Evolutionary conservation across 1,284 basidiomycete species (phyloP).

Genomic region (Termitomyces sp.): DNA sequence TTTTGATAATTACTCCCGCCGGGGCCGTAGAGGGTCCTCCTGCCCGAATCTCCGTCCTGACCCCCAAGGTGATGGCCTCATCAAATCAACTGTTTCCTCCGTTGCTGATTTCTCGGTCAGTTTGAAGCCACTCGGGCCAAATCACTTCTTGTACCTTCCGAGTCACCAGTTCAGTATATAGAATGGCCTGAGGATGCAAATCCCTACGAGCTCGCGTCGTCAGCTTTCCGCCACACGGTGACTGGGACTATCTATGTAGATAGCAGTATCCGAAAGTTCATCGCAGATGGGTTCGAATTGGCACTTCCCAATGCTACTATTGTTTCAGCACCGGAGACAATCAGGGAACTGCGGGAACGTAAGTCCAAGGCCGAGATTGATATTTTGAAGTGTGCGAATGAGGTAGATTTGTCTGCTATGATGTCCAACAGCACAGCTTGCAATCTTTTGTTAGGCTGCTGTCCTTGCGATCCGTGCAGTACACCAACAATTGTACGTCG

Average conservation of each 20-base stretch:
- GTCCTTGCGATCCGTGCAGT: conserved; percentile 69
- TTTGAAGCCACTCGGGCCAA: conserved; percentile 76
- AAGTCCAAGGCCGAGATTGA: conserved; percentile 70
- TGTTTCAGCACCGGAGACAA: conserved; percentile 43
- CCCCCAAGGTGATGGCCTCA: conserved; percentile 43
- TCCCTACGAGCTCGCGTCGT: conserved; percentile 57
- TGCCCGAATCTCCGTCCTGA: conserved; percentile 56
- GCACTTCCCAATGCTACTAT: conserved; percentile 39
- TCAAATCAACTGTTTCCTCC: neutral
- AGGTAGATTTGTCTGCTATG: conserved; percentile 40
- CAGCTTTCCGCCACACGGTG: conserved; percentile 32
- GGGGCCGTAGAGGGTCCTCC: conserved; percentile 24
- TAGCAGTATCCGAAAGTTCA: conserved; percentile 51
- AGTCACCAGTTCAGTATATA: conserved; percentile 40
- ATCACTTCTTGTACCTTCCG: conserved; percentile 47
- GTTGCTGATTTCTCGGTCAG: conserved; percentile 10
- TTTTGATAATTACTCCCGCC: conserved; percentile 58
- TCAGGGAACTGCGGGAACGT: conserved; percentile 64
- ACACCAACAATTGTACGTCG: conserved; percentile 56
- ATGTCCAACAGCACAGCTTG: conserved; percentile 1
- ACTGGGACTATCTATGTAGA: conserved; percentile 55
- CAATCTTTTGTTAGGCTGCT: conserved; percentile 52
- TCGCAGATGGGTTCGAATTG: conserved; percentile 53
- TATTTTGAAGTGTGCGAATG: conserved; percentile 74
- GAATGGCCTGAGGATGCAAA: conserved; percentile 73